Evolutionary conservation across 768 basidiomycete species (phyloP).

Genomic region (Kwoniella botswanensis): DNA sequence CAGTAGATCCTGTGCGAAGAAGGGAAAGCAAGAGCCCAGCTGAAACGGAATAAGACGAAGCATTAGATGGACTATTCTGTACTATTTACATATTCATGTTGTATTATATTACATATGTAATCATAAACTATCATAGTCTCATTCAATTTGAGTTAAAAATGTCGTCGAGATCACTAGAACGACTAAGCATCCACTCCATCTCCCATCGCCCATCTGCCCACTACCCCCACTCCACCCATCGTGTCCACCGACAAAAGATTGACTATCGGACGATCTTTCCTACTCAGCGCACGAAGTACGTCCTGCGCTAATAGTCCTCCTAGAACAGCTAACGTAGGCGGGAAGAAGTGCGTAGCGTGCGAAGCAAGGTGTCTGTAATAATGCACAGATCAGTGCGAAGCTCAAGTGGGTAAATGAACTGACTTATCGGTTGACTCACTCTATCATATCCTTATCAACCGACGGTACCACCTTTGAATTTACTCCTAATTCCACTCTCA

Average conservation of each 20-base stretch:
- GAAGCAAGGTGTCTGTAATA: conserved; percentile 67
- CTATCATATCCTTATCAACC: conserved; percentile 65
- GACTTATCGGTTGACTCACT: conserved; percentile 61
- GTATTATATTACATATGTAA: not conserved
- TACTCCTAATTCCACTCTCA: conserved; percentile 69
- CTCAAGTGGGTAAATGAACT: not conserved
- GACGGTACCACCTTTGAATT: conserved; percentile 59
- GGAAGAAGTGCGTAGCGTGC: conserved; percentile 82
- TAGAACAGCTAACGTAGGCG: conserved; percentile 90
- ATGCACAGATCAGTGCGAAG: not conserved
- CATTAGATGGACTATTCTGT: too few relatives aligned
- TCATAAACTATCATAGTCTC: not conserved
- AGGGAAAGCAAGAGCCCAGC: too few relatives aligned
- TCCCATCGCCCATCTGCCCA: conserved; percentile 48
- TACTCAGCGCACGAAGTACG: conserved; percentile 85
- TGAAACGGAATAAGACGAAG: too few relatives aligned
- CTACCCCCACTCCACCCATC: conserved; percentile 47
- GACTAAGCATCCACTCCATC: conserved; percentile 32
- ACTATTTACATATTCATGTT: not conserved
- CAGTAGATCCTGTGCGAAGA: too few relatives aligned
- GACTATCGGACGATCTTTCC: conserved; percentile 87
- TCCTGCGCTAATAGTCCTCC: conserved; percentile 96
- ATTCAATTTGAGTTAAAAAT: too few relatives aligned
- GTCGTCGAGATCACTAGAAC: too few relatives aligned
- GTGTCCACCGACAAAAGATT: conserved; percentile 87